These are phyloP conservation scores for Trichocladium antarcticum DNA, from an alignment of 495 filamentous ascomycete genomes.

Conservation along the genomic window DNA sequence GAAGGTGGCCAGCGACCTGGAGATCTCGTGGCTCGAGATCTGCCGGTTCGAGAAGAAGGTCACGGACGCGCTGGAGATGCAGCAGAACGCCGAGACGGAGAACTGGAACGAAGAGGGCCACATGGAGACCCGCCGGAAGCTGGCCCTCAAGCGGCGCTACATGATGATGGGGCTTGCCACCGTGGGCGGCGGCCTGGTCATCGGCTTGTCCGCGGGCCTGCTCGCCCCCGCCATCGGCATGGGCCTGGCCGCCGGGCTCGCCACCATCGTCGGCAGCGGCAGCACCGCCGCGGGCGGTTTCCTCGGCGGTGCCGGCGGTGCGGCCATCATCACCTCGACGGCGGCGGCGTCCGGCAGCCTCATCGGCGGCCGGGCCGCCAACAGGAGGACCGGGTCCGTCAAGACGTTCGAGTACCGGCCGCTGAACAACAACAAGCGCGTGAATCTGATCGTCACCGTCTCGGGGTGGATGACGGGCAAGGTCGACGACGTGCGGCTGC, in stretches of 20 bases:
- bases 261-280: conserved; percentile 84
- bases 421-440: conserved; percentile 91
- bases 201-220: conserved; percentile 86
- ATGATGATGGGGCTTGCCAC: conserved; percentile 96
- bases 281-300: conserved; percentile 85
- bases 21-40: conserved; percentile 84
- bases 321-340: conserved; percentile 82
- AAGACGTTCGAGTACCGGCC: conserved; percentile 95
- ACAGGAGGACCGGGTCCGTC: conserved; percentile 78
- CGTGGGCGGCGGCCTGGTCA: conserved; percentile 89
- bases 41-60: conserved; percentile 96
- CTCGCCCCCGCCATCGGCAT: conserved; percentile 91
- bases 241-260: conserved; percentile 88
- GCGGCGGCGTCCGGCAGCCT: conserved; percentile 78
- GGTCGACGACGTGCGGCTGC: conserved; percentile 88
- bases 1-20: conserved; percentile 63
- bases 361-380: conserved; percentile 75
- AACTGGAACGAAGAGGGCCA: conserved; percentile 96
- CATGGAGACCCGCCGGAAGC: conserved; percentile 76
- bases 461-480: conserved; percentile 99
- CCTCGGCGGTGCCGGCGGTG: conserved; percentile 82
- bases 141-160: conserved; percentile 66
- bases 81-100: conserved; percentile 82
- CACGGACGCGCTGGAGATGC: conserved; percentile 95
- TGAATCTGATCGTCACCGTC: conserved; percentile 91